phyloP scores from a whole-genome alignment of 352 stramenopile genomes.

The Globisporangium barbulae region DNA sequence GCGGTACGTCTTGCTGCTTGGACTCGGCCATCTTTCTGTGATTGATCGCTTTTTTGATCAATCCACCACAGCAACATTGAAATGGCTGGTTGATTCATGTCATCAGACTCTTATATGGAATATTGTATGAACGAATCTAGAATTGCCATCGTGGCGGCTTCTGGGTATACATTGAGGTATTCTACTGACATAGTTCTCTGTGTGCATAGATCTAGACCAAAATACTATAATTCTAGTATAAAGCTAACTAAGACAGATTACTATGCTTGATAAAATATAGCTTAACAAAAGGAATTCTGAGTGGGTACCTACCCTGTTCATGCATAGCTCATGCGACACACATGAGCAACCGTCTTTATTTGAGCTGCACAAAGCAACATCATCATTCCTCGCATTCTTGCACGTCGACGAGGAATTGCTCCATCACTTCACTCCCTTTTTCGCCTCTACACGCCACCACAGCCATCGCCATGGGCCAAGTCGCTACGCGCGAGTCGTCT shows the following conservation, averaged over 20 bases:
- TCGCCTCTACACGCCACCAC: not conserved
- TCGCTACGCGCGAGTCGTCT: conserved; percentile 3
- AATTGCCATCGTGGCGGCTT: not conserved
- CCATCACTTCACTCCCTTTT: not conserved
- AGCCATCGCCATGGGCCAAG: conserved; percentile 4
- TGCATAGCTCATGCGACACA: not conserved
- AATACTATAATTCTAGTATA: not conserved
- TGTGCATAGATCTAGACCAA: not conserved
- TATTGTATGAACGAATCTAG: not conserved
- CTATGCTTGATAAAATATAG: not conserved
- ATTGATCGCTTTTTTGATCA: not conserved
- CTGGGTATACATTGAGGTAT: not conserved
- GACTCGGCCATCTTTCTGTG: conserved; percentile 3
- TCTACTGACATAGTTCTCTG: not conserved
- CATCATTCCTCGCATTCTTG: not conserved
- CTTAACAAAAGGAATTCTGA: not conserved
- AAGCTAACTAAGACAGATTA: not conserved
- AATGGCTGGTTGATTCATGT: conserved; percentile 6
- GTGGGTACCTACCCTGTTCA: not conserved
- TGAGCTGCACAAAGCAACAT: not conserved
- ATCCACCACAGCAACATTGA: not conserved
- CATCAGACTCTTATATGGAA: not conserved
- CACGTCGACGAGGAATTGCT: not conserved
- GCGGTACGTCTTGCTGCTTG: not conserved
- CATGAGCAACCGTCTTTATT: not conserved